Conservation (phyloP, 352 stramenopile species). For the Phytophthora palmivora region DNA sequence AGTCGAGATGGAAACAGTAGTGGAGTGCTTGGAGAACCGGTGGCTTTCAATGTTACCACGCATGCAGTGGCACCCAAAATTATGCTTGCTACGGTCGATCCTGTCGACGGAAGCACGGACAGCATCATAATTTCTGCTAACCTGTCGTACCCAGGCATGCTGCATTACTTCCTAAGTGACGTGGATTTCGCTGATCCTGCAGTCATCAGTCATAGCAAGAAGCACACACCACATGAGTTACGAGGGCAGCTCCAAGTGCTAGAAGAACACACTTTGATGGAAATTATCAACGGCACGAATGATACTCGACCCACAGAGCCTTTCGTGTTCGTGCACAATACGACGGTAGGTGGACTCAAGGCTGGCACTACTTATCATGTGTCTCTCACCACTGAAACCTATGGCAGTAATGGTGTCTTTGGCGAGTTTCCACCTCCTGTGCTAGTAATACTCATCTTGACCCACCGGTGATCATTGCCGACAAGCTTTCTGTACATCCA, state of each 20-base stretch:
- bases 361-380: slow-evolving; percentile 72
- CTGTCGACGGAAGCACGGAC: slow-evolving; percentile 52
- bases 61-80: slow-evolving; percentile 69
- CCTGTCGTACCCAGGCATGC: slow-evolving; percentile 61
- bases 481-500: slow-evolving; percentile 44
- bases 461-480: slow-evolving; percentile 48
- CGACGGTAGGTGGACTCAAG: slow-evolving; percentile 52
- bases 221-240: slow-evolving; percentile 45
- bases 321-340: slow-evolving; percentile 63
- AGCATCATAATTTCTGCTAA: slow-evolving; percentile 68
- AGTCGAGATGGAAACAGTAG: slow-evolving; percentile 45
- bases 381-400: slow-evolving; percentile 80
- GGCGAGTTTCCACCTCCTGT: slow-evolving; percentile 77
- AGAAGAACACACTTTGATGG: slow-evolving; percentile 55
- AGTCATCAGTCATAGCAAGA: slow-evolving; percentile 42
- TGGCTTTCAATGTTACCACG: slow-evolving; percentile 46
- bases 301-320: slow-evolving; percentile 68
- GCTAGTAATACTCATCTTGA: slow-evolving; percentile 62
- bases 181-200: slow-evolving; percentile 79
- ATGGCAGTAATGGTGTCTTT: slow-evolving; percentile 67
- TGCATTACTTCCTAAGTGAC: slow-evolving; percentile 82
- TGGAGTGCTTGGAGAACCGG: slow-evolving; percentile 54
- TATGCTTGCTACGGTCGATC: slow-evolving; percentile 58
- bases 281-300: slow-evolving; percentile 80
- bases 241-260: slow-evolving; percentile 56